Percentiles rank a stretch among this genome's conserved stretches.
Conservation (phyloP, 1,284 basidiomycete genomes). For the Tilletia indica region DNA sequence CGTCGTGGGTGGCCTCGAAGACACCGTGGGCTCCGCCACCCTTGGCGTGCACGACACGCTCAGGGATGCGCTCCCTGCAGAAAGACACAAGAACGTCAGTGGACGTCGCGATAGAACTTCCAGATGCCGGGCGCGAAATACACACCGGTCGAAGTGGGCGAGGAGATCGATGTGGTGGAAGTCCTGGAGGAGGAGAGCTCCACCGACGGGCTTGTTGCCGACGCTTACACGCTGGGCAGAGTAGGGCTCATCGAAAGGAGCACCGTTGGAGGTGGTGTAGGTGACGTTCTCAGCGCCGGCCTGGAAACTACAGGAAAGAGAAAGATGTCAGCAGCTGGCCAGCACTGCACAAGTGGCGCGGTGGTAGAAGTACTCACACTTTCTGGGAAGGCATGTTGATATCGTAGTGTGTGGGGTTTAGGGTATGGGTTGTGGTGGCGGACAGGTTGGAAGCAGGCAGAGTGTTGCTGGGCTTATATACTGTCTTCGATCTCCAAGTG, state of each 20-base stretch:
- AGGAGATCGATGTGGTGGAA: constrained; percentile 32
- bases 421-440: background rate
- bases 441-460: background rate
- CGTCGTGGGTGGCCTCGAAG: constrained; percentile 73
- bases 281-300: constrained; percentile 20
- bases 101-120: no score
- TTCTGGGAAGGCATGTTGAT: constrained; percentile 10
- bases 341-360: background rate
- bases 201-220: constrained; percentile 27
- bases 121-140: no score
- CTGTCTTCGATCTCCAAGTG: background rate
- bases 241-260: constrained; percentile 63
- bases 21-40: constrained; percentile 78
- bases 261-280: constrained; percentile 83
- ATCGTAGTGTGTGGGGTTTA: background rate
- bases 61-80: constrained; percentile 89
- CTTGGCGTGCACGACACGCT: constrained; percentile 70
- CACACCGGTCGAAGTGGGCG: no score
- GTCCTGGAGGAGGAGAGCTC: constrained; percentile 36
- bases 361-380: background rate
- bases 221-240: constrained; percentile 27
- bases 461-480: no score
- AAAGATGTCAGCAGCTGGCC: background rate
- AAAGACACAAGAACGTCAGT: constrained; percentile 58
- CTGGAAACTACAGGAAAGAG: background rate